Evolutionary conservation across 331 rosid genomes (phyloP).

Genomic region (Prunus yedoensis): DNA sequence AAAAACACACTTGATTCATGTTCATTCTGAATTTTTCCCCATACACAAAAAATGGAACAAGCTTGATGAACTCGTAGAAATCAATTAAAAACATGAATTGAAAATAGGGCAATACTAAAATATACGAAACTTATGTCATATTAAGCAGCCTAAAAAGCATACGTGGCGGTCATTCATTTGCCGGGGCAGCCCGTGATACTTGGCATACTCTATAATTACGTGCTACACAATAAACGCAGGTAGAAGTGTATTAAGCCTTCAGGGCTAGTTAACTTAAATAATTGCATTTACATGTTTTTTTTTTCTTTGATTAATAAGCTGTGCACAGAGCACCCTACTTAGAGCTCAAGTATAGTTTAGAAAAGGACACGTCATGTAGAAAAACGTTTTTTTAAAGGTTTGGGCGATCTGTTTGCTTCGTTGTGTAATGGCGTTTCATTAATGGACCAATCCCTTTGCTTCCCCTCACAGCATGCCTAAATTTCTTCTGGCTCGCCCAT

Average conservation of each 20-base stretch:
- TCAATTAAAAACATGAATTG: not conserved
- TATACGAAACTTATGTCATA: not conserved
- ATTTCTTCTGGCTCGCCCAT: slow-evolving; percentile 45
- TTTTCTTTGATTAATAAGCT: not conserved
- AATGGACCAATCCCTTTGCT: slow-evolving; percentile 61
- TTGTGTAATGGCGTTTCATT: slow-evolving; percentile 18
- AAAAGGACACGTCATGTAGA: slow-evolving; percentile 23
- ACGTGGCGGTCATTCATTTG: slow-evolving; percentile 2
- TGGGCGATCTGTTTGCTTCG: slow-evolving; percentile 27
- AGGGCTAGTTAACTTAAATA: slow-evolving; percentile 32
- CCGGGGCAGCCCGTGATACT: not conserved
- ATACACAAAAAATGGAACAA: not conserved
- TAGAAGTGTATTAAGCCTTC: slow-evolving; percentile 16
- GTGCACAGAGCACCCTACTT: slow-evolving; percentile 27
- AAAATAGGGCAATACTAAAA: not conserved
- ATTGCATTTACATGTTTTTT: slow-evolving; percentile 7
- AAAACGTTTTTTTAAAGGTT: not conserved
- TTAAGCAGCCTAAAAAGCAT: not conserved
- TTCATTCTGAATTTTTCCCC: too few relatives aligned
- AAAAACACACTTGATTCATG: too few relatives aligned
- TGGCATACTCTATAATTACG: not conserved
- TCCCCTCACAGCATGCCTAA: slow-evolving; percentile 53
- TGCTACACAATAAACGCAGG: slow-evolving; percentile 30
- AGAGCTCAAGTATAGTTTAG: slow-evolving; percentile 26
- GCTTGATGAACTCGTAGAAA: not conserved